Percentiles rank a stretch among this genome's conserved stretches.
phyloP scores from a whole-genome alignment of 2,329 filamentous ascomycete genomes.

The Trichoderma semiorbis region DNA sequence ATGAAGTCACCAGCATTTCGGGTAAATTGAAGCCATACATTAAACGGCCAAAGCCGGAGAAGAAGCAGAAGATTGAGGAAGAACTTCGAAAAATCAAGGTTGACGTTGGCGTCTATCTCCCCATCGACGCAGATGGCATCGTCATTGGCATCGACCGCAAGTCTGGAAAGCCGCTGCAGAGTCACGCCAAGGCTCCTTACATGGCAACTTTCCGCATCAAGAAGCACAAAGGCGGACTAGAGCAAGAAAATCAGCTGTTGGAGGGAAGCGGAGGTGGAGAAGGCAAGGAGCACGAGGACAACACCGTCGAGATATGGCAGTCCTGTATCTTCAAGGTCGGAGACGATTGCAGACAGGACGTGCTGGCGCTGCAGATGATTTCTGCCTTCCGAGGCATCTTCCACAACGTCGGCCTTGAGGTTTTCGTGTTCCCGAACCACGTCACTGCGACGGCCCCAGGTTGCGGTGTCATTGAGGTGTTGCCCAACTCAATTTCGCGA shows the following conservation, averaged over 20 bases:
- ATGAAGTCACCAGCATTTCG: constrained; percentile 91
- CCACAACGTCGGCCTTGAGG: constrained; percentile 88
- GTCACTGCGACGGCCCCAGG: constrained; percentile 96
- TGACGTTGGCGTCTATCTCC: constrained; percentile 94
- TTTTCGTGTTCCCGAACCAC: constrained; percentile 94
- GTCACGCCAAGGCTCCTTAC: constrained; percentile 96
- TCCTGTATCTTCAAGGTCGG: constrained; percentile 99
- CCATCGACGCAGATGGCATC: constrained; percentile 93
- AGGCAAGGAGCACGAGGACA: constrained; percentile 33
- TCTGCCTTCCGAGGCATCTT: constrained; percentile 96
- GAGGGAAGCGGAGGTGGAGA: constrained; percentile 43
- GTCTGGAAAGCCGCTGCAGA: constrained; percentile 94
- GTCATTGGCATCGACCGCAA: constrained; percentile 98
- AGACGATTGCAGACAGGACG: constrained; percentile 96
- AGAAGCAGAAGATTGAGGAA: constrained; percentile 99
- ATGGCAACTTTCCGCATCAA: constrained; percentile 99
- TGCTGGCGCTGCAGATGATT: constrained; percentile 96
- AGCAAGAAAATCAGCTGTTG: constrained; percentile 51
- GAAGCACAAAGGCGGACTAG: constrained; percentile 62
- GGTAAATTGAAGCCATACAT: constrained; percentile 94
- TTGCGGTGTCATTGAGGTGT: constrained; percentile 95
- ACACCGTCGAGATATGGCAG: constrained; percentile 93
- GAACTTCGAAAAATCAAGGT: constrained; percentile 96
- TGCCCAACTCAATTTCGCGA: constrained; percentile 95
- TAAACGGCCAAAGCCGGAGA: constrained; percentile 88